Base-by-base conservation (phyloP, 257 asterid genomes). In the Henckelia pumila region DNA sequence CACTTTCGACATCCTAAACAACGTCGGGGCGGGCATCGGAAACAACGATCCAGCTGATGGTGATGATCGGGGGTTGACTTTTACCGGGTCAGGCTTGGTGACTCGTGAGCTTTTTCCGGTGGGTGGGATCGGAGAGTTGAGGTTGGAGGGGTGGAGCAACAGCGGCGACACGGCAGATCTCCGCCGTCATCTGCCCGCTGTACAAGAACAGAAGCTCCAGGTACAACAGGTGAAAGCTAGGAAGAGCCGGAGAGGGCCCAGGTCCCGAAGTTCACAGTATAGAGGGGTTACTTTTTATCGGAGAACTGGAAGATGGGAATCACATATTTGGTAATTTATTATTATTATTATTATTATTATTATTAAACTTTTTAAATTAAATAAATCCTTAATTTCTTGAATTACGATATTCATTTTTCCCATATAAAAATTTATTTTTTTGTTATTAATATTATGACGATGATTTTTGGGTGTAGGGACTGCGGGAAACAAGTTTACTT, bases 221-320 rank as follows among this genome's bases (percentile, higher is more conserved):
- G 79, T 70, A 59, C 87, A 68, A 11, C 82, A 80, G 9, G 73
- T 72, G 5, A 72, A 68, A 61, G 81, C 66, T 32, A 79, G 58
- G 78, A 86, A 84, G 70, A 86, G 88, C 74, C 73, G 89, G 55
- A 70, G 88, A 63, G 89, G 89, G 23, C 93, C 89, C 60, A 72
- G 84, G 76, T 86, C 89, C 4, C 66, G 80, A 25, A 86, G 89
- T 64, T 86, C 93, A 6, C 85, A 86, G 70, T 86, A 84, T 53
- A 78, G 88, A 59, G 93, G 93, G 10, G 88, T 86, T 24, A 83
- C 93, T 53, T 86, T 86, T 76, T 86, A 86, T 62, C 70, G 86
- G 70, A 80, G 93, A 69, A 86, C 93, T n/a, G 88, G 89, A 60
- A 71, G 89, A 79, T 86, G 89, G 93, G 88, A 86, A 60, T 86